Conservation (phyloP, 306 rosid genomes). For the Trifolium dubium region DNA sequence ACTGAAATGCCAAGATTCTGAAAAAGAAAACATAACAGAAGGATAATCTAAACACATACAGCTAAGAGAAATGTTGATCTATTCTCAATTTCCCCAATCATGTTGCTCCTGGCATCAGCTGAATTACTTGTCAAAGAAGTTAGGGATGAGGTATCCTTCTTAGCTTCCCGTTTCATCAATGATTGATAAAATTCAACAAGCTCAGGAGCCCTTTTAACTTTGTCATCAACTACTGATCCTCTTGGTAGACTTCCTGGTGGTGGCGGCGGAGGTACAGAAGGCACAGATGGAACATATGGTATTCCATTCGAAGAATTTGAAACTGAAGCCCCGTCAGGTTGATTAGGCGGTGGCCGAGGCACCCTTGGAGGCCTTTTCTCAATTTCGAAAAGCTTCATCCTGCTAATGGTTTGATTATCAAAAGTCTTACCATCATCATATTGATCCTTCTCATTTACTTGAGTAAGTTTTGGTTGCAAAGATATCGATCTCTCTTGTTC, state of each 20-base stretch:
- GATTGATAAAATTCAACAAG: slow-evolving; percentile 95
- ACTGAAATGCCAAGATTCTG: not conserved
- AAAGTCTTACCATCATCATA: slow-evolving; percentile 53
- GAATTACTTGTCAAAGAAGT: slow-evolving; percentile 68
- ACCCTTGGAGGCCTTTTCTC: slow-evolving; percentile 86
- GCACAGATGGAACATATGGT: slow-evolving; percentile 52
- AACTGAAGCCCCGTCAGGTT: slow-evolving; percentile 49
- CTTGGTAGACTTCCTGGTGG: slow-evolving; percentile 65
- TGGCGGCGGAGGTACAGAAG: slow-evolving; percentile 56
- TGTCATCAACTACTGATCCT: slow-evolving; percentile 65
- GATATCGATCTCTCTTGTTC: slow-evolving; percentile 51
- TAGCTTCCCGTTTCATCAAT: slow-evolving; percentile 91
- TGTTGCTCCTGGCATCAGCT: slow-evolving; percentile 81
- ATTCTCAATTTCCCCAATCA: slow-evolving; percentile 95
- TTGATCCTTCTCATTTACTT: slow-evolving; percentile 73
- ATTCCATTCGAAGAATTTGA: slow-evolving; percentile 58
- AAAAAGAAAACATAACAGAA: slow-evolving; percentile 14
- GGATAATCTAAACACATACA: slow-evolving; percentile 54
- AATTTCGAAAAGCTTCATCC: slow-evolving; percentile 75
- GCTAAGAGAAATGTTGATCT: slow-evolving; percentile 93
- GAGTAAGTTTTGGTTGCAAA: slow-evolving; percentile 75
- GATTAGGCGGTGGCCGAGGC: slow-evolving; percentile 87
- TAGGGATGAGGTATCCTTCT: slow-evolving; percentile 75
- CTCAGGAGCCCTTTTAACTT: slow-evolving; percentile 86
- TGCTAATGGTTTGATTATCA: slow-evolving; percentile 68